Percentiles rank a stretch among this genome's conserved stretches.
Evolutionary conservation across 805 yeast genomes (phyloP).

Genomic region (Nakazawaea ernobii): DNA sequence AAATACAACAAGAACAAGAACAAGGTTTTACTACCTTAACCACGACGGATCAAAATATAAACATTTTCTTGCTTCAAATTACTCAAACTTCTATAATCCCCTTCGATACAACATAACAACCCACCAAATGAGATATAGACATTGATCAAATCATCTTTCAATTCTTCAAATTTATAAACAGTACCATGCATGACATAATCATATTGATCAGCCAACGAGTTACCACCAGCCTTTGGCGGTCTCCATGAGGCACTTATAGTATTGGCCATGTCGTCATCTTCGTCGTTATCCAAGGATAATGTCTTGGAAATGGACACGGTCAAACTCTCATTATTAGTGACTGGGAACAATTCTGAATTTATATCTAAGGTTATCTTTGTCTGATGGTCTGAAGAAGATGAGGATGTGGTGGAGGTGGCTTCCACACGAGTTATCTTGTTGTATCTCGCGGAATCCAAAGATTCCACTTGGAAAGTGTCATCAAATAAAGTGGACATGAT

Average conservation of each 20-base stretch:
- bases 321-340: conserved; percentile 65
- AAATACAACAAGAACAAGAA: too few relatives aligned
- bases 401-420: conserved; percentile 70
- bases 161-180: conserved; percentile 93
- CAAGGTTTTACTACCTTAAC: conserved; percentile 24
- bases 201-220: conserved; percentile 90
- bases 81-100: conserved; percentile 85
- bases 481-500: conserved; percentile 68
- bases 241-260: conserved; percentile 66
- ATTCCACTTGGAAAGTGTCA: conserved; percentile 81
- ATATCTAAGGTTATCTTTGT: conserved; percentile 83
- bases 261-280: conserved; percentile 38
- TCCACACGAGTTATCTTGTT: conserved; percentile 87
- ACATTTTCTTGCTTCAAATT: conserved; percentile 90
- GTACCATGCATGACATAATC: conserved; percentile 98
- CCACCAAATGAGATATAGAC: conserved; percentile 97
- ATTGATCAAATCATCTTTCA: conserved; percentile 59
- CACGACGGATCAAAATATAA: conserved; percentile 77
- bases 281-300: conserved; percentile 46
- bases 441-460: conserved; percentile 84
- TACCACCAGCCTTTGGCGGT: conserved; percentile 78
- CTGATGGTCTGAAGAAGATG: conserved; percentile 41
- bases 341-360: conserved; percentile 89
- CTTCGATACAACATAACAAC: conserved; percentile 86
- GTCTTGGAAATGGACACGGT: conserved; percentile 84